Evolutionary conservation across 768 basidiomycete genomes (phyloP), one percentile per base, ranked within the genome.

Genomic region (Boletus fagicola): DNA sequence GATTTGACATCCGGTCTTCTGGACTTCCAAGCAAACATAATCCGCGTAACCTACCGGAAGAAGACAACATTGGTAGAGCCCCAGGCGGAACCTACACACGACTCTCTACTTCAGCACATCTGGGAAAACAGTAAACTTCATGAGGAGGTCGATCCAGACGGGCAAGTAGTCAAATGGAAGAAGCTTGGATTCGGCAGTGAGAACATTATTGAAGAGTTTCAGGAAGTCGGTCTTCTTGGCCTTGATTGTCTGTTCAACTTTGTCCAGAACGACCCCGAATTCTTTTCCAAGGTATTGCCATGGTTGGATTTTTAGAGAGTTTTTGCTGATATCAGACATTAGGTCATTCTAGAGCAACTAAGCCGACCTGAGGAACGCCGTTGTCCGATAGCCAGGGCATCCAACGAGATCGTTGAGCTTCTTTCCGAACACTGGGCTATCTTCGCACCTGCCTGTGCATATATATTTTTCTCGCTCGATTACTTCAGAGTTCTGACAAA

Each of bases 21-120:
- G 54, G 89, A 94, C 68, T 94, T 94, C 71, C 92, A 94, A 75
- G 86, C 89, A 28, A 92, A 92, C 71, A 82, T 93, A 57, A 77
- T 90, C 53, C 84, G 90, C 39, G 83, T 92, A 30, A 84, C 83
- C 15, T 88, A 90, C 69, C 83, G 87, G 54, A 90, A 88, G 76
- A 93, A 92, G 74, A 88, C 80, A 16, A 89, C 89, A 3, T 71
- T 82, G 24, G 89, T 94, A 18, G 87, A 92, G 63, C 83, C 87
- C 3, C 83, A 85, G 30, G 69, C 71, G 42, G 86, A 90, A 54
- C 78, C 80, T 5, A 72, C 76, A 5, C 88, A 92, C 62, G 76
- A 74, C 13, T 76, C 75, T 20, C 76, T 81, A 30, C 75, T 94
- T 35, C 75, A 82, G 20, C 82, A 79, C 58, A 85, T 94, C 51